Conservation (phyloP, 208 protist species). For the Wallacemonas collosoma region DNA sequence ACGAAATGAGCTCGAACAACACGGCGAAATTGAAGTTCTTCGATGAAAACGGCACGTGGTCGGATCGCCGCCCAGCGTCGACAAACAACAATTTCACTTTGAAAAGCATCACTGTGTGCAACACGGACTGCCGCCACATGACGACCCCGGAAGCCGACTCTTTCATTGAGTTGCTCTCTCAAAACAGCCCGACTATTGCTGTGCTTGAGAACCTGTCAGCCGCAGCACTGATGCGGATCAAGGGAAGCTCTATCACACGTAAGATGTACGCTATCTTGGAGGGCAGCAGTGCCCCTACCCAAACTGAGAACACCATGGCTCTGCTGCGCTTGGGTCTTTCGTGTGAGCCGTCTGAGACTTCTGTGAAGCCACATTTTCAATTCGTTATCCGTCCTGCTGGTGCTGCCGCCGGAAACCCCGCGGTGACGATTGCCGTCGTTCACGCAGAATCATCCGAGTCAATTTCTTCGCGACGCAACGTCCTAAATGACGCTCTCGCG, state of each 20-base stretch:
- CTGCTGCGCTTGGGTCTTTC: slow-evolving; percentile 64
- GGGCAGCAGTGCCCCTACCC: slow-evolving; percentile 50
- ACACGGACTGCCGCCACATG: slow-evolving; percentile 55
- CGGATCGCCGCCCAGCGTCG: slow-evolving; percentile 31
- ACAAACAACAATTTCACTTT: slow-evolving; percentile 29
- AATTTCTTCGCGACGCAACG: slow-evolving; percentile 30
- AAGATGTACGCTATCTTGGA: slow-evolving; percentile 78
- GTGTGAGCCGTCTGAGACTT: slow-evolving; percentile 57
- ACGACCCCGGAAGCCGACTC: slow-evolving; percentile 51
- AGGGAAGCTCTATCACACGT: slow-evolving; percentile 46
- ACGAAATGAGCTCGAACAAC: slow-evolving; percentile 10
- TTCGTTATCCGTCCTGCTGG: slow-evolving; percentile 45
- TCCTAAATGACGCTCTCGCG: slow-evolving; percentile 40
- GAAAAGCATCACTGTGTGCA: slow-evolving; percentile 64
- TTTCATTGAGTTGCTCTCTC: slow-evolving; percentile 52
- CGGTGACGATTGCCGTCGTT: slow-evolving; percentile 45
- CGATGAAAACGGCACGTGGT: slow-evolving; percentile 69
- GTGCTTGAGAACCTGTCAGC: slow-evolving; percentile 65
- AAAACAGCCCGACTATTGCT: slow-evolving; percentile 56
- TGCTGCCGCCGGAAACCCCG: slow-evolving; percentile 8
- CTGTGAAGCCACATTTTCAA: slow-evolving; percentile 53
- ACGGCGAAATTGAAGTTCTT: slow-evolving; percentile 72
- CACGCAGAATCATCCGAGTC: slow-evolving; percentile 39
- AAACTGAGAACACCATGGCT: slow-evolving; percentile 56
- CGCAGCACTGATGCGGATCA: slow-evolving; percentile 50